Conservation (phyloP, 2,329 filamentous ascomycete genomes). For the Arthrinium puccinioides region DNA sequence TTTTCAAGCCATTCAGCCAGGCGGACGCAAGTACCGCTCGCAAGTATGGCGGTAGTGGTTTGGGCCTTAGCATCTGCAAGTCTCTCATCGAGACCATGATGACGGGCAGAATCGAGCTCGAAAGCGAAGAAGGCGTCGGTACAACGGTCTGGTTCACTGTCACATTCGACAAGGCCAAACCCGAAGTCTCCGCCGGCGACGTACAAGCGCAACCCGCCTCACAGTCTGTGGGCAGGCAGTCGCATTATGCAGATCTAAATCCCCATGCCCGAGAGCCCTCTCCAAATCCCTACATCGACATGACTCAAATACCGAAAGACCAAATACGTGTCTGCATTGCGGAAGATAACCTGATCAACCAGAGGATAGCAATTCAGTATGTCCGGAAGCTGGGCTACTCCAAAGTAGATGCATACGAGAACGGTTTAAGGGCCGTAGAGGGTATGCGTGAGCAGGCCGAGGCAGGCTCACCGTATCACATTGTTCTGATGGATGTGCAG, state of each 20-base stretch:
- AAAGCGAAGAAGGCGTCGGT: constrained; percentile 65
- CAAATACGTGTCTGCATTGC: constrained; percentile 85
- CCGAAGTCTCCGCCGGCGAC: constrained; percentile 51
- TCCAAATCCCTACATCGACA: constrained; percentile 48
- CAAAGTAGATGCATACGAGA: constrained; percentile 77
- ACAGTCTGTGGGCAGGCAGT: constrained; percentile 29
- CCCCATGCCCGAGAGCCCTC: constrained; percentile 32
- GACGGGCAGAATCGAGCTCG: constrained; percentile 75
- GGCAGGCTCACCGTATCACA: constrained; percentile 73
- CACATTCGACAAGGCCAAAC: constrained; percentile 73
- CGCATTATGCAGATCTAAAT: constrained; percentile 1
- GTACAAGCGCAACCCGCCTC: constrained; percentile 33
- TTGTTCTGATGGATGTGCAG: constrained; percentile 93
- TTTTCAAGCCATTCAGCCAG: constrained; percentile 90
- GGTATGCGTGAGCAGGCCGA: constrained; percentile 67
- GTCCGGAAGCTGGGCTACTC: constrained; percentile 78
- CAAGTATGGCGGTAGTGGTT: constrained; percentile 85
- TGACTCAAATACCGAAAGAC: constrained; percentile 67
- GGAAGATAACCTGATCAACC: constrained; percentile 92
- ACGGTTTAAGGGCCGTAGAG: constrained; percentile 82
- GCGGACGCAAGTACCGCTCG: constrained; percentile 85
- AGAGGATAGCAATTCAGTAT: constrained; percentile 88
- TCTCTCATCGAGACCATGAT: constrained; percentile 90
- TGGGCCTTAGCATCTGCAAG: constrained; percentile 91
- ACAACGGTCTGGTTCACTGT: constrained; percentile 74